Evolutionary conservation across 2,329 filamentous ascomycete species (phyloP), one percentile per base, ranked within the genome.

Genomic region (Iodosphaeria phyllophila): DNA sequence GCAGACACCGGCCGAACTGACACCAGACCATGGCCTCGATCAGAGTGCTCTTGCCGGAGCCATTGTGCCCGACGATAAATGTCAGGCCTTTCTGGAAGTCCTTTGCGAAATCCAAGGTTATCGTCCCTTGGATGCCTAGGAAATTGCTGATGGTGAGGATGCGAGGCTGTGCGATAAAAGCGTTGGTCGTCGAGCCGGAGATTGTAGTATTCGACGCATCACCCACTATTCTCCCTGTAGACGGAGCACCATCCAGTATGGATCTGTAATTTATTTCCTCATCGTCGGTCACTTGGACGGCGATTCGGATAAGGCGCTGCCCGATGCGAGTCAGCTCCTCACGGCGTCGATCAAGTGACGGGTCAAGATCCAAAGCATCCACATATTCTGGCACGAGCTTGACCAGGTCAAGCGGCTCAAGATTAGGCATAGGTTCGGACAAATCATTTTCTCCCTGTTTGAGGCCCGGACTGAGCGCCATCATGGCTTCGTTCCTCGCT

Each of bases 1-100:
- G 40, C 13, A 46, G 34, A 21, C 43, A 46, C 6, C 33, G 35
- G 2, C 45, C 45, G 25, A 47, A 48, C 21, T 44, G 43, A 28
- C 42, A 46, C 45, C 44, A 48, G 4, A 38, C 37, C 13, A 47
- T 38, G 10, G 45, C 44, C 27, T 48, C 45, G 11, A 47, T 33
- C 2, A 48, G 18, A 2, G 42, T 46, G 32, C 42, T 46, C 29
- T 47, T 47, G 5, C 44, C 44, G 2, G 44, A 32, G 4, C 43
- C 44, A 22, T 47, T 47, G 14, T 28, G 23, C 7, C 45, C 45
- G 6, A 41, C 35, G 8, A 48, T 28, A 8, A 46, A 40, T 11
- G 35, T 38, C 11, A 46, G 32, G 5, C 43, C 43, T 5, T 28
- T 38, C 11, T 29, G 34, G 6, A 46, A 24, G 10, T 39, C 30